phyloP scores from a whole-genome alignment of 2,329 filamentous ascomycete genomes.

The Colletotrichum sp. region DNA sequence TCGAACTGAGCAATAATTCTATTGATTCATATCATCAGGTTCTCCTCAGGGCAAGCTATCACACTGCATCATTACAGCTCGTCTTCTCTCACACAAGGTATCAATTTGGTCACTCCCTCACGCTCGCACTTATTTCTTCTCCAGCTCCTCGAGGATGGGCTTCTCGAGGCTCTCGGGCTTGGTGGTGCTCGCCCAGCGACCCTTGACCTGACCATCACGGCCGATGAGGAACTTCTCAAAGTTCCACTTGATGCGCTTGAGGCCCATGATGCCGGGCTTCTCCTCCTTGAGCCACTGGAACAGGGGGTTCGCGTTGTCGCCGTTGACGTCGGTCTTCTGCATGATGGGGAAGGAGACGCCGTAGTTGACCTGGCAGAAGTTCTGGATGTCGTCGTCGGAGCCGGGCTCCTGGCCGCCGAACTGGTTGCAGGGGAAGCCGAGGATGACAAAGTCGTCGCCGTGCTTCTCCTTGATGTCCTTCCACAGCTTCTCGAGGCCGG shows the following conservation, averaged over 20 bases:
- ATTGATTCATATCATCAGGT: neutral
- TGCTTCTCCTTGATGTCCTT: slow-evolving; percentile 74
- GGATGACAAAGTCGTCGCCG: slow-evolving; percentile 79
- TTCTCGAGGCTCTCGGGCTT: slow-evolving; percentile 84
- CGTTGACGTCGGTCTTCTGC: slow-evolving; percentile 94
- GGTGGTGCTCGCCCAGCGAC: slow-evolving; percentile 84
- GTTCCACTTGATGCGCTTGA: slow-evolving; percentile 98
- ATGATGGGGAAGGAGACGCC: slow-evolving; percentile 91
- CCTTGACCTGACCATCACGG: slow-evolving; percentile 83
- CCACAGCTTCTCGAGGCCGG: slow-evolving; percentile 89
- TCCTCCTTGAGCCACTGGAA: slow-evolving; percentile 77
- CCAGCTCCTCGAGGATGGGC: slow-evolving; percentile 76
- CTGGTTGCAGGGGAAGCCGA: slow-evolving; percentile 99
- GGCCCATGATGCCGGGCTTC: slow-evolving; percentile 82
- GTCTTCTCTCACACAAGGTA: neutral
- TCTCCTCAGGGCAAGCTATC: neutral
- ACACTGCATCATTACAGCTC: neutral
- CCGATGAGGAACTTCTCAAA: slow-evolving; percentile 98
- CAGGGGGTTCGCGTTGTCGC: slow-evolving; percentile 77
- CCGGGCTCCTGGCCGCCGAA: slow-evolving; percentile 92
- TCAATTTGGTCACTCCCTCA: neutral
- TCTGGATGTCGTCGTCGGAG: slow-evolving; percentile 78
- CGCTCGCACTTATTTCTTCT: slow-evolving; percentile 40
- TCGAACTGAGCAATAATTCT: neutral
- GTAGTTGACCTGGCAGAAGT: slow-evolving; percentile 92